Percentiles rank a stretch among this genome's conserved stretches.
phyloP scores from a whole-genome alignment of 2,329 filamentous ascomycete species.

The Rosellinia necatrix region DNA sequence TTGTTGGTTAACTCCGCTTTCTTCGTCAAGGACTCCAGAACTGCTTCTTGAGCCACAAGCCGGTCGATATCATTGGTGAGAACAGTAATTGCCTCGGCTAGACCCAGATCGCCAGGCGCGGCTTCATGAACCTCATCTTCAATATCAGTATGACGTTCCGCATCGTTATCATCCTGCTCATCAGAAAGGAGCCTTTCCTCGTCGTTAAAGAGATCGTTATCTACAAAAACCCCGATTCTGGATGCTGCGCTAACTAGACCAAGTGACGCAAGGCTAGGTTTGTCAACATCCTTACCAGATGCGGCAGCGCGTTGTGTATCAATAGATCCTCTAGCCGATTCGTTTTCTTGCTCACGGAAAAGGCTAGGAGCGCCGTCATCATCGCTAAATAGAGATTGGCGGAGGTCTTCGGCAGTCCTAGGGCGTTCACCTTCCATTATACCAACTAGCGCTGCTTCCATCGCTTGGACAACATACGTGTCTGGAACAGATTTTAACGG shows the following conservation, averaged over 20 bases:
- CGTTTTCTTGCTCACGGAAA: slow-evolving; percentile 59
- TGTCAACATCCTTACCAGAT: slow-evolving; percentile 58
- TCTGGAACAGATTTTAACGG: slow-evolving; percentile 67
- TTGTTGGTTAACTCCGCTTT: slow-evolving; percentile 99
- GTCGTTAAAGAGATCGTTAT: slow-evolving; percentile 91
- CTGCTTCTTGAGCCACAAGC: slow-evolving; percentile 82
- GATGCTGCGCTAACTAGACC: slow-evolving; percentile 87
- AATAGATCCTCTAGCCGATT: slow-evolving; percentile 52
- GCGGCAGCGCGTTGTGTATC: slow-evolving; percentile 41
- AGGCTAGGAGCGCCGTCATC: slow-evolving; percentile 56
- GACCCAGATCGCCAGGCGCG: slow-evolving; percentile 87
- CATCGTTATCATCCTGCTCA: slow-evolving; percentile 75
- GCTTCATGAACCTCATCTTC: slow-evolving; percentile 91
- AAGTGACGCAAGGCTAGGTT: slow-evolving; percentile 87
- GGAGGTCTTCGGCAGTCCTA: slow-evolving; percentile 65
- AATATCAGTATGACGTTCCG: slow-evolving; percentile 59
- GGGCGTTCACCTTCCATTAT: slow-evolving; percentile 82
- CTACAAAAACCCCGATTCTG: slow-evolving; percentile 88
- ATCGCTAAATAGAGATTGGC: slow-evolving; percentile 69
- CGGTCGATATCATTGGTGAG: slow-evolving; percentile 92
- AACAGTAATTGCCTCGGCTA: slow-evolving; percentile 88
- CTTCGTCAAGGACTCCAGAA: slow-evolving; percentile 86
- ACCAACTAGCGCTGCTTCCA: slow-evolving; percentile 88
- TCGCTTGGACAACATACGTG: slow-evolving; percentile 82
- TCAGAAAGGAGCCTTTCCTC: slow-evolving; percentile 85